Evolutionary conservation across 2,329 filamentous ascomycete genomes (phyloP), one percentile per base, ranked within the genome.

Genomic region (Talaromyces funiculosus): DNA sequence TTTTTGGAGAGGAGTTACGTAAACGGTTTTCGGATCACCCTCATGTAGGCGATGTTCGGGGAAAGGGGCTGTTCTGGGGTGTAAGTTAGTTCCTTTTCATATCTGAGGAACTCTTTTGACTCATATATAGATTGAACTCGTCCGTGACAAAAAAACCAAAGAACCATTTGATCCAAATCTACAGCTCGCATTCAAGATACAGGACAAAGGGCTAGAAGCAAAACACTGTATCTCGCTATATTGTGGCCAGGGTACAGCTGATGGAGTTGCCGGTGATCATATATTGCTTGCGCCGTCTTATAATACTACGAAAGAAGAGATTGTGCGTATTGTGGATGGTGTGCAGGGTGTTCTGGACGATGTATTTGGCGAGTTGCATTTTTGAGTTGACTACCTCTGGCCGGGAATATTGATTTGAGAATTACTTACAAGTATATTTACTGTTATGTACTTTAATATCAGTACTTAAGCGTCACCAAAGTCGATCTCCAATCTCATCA

Each of bases 201-300:
- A 82, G 62, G 78, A 84, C 53, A 77, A 77, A 64, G 84, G 82
- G 2, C 62, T 76, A 57, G 67, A 73, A 8, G 67, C 73, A 4
- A 69, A 67, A 18, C 68, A 82, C 66, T 78, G 77, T 59, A 82
- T 89, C 63, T 81, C 80, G 3, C 67, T 90, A 2, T 90, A 90
- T 68, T 84, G 85, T 1, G 86, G 86, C 0, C 75, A 76, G 0
- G 87, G 87, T 1, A 85, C 84, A 0, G 82, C 78, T 0, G 85
- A 89, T 47, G 78, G 82, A 1, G 68, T 71, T n/a, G 69, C 70
- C 1, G 88, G 89, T 9, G 89, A 92, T 67, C 87, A 90, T 70
- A 76, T 90, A 37, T 78, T 92, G 26, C 67, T 92, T 10, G 83
- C 87, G 1, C 89, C 89, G 4, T 81, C 89, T 0, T 90, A 86